Evolutionary conservation across 768 basidiomycete species (phyloP).

Genomic region (Suillus clintonianus): DNA sequence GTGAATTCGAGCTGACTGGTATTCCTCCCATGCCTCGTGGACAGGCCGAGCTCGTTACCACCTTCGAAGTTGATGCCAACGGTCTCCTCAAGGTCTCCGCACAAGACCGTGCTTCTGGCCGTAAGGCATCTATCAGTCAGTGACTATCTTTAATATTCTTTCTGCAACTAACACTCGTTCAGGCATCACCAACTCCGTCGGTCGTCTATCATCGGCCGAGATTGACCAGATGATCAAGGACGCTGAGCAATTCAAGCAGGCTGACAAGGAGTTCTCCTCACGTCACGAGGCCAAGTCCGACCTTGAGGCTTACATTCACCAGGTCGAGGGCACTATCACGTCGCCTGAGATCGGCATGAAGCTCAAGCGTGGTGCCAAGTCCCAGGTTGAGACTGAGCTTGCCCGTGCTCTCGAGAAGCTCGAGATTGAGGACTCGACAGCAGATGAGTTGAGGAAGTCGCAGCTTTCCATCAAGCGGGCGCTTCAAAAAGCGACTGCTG

Average conservation of each 20-base stretch:
- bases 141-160: constrained; percentile 14
- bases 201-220: constrained; percentile 94
- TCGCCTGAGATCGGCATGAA: constrained; percentile 97
- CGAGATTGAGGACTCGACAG: constrained; percentile 93
- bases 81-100: constrained; percentile 99
- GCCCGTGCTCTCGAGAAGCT: constrained; percentile 98
- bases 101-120: constrained; percentile 96
- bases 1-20: constrained; percentile 98
- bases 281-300: constrained; percentile 98
- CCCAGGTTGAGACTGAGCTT: constrained; percentile 95
- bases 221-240: constrained; percentile 99
- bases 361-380: constrained; percentile 95
- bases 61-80: constrained; percentile 99
- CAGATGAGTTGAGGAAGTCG: constrained; percentile 94
- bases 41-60: constrained; percentile 98
- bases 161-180: constrained; percentile 13
- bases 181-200: constrained; percentile 99
- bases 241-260: constrained; percentile 95
- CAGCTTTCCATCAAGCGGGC: constrained; percentile 95
- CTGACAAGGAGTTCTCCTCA: constrained; percentile 97
- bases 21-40: constrained; percentile 99
- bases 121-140: constrained; percentile 96
- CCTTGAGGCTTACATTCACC: constrained; percentile 96
- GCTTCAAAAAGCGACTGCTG: constrained; percentile 95
- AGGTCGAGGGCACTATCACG: constrained; percentile 94